A percentile compares a stretch with the other conserved stretches of the same genome.
Evolutionary conservation across 73 alveolate genomes (phyloP).

Genomic region (Paramecium pentaurelia): DNA sequence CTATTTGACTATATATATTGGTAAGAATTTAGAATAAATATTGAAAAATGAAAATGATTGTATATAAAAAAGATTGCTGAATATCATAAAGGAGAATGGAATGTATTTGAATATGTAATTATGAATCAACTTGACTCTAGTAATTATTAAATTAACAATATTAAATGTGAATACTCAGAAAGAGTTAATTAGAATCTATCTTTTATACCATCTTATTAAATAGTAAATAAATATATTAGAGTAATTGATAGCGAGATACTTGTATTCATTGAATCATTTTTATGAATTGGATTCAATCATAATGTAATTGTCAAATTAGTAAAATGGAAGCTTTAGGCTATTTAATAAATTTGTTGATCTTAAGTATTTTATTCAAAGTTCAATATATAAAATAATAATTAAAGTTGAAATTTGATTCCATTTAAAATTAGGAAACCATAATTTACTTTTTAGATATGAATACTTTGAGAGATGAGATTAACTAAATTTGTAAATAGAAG

Average conservation of each 20-base stretch:
- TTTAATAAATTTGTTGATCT: constrained; percentile 58
- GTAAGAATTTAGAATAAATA: constrained; percentile 68
- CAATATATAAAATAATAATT: background rate
- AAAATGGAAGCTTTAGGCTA: constrained; percentile 49
- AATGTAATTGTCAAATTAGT: constrained; percentile 48
- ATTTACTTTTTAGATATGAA: background rate
- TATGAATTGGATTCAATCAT: constrained; percentile 46
- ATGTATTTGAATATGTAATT: constrained; percentile 83
- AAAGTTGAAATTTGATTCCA: background rate
- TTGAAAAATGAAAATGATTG: constrained; percentile 72
- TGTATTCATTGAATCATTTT: constrained; percentile 79
- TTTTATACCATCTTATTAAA: constrained; percentile 68
- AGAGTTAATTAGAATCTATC: constrained; percentile 64
- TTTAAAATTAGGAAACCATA: background rate
- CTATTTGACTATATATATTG: constrained; percentile 74
- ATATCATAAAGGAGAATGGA: constrained; percentile 30
- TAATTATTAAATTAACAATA: constrained; percentile 60
- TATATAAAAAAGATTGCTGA: no score
- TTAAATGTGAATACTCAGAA: constrained; percentile 64
- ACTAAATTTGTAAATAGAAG: background rate
- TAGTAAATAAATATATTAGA: constrained; percentile 65
- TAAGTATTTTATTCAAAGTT: background rate
- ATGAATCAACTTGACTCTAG: constrained; percentile 86
- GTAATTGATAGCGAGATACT: constrained; percentile 68
- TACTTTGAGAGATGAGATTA: background rate